Evolutionary conservation across 805 yeast genomes (phyloP).

Genomic region (Yarrowia sp.): DNA sequence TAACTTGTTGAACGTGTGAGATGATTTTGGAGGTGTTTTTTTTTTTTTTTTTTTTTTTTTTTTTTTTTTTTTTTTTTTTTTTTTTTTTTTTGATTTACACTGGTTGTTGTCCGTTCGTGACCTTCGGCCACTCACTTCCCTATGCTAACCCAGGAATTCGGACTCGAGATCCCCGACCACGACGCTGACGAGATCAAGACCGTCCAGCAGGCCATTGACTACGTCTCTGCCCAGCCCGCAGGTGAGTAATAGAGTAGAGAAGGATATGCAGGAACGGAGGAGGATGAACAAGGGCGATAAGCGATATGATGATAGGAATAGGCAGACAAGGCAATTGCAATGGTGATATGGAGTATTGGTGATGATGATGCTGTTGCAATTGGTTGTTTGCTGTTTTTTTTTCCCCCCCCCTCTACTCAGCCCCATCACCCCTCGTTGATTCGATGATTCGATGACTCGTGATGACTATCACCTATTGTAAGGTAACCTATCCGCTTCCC

Average conservation of each 20-base stretch:
- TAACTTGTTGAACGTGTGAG: too few species aligned
- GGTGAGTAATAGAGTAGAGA: constrained; percentile 37
- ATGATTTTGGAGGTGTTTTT: too few species aligned
- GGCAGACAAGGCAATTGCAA: too few species aligned
- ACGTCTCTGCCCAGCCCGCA: constrained; percentile 59
- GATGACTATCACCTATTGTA: not conserved
- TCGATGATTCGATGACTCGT: too few species aligned
- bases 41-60: too few species aligned
- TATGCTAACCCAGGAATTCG: constrained; percentile 23
- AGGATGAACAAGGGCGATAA: not conserved
- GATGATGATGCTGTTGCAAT: too few species aligned
- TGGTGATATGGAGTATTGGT: too few species aligned
- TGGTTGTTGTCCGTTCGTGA: not conserved
- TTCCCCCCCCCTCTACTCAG: too few species aligned
- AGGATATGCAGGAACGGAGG: not conserved
- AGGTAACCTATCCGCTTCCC: not conserved
- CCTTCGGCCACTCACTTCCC: not conserved
- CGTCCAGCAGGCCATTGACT: constrained; percentile 88
- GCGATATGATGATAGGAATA: not conserved
- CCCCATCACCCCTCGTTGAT: too few species aligned
- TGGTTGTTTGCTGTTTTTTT: too few species aligned
- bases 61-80: too few species aligned
- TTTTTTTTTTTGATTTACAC: too few species aligned
- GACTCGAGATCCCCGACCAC: constrained; percentile 43
- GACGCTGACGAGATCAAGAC: constrained; percentile 92